Evolutionary conservation across 306 rosid genomes (phyloP), one percentile per base, ranked within the genome.

Genomic region (Biancaea sappan): DNA sequence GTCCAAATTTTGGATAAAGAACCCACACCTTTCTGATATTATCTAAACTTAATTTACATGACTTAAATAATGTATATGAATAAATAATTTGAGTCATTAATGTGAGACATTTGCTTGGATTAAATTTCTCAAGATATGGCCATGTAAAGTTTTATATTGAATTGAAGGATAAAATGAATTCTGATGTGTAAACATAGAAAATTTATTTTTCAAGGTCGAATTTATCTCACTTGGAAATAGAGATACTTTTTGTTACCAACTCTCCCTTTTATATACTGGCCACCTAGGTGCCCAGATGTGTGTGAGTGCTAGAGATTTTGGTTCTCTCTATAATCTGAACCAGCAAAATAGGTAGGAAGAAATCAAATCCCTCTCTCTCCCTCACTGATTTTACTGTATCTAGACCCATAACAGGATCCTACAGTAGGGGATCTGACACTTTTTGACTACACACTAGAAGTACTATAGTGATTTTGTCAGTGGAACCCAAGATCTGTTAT

Each of bases 1-100:
- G 52, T 43, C 41, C 66, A 59, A 67, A 67, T 43, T 38, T 37
- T 34, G 37, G 35, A 40, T 66, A 29, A 43, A 73, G 54, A 73
- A 57, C 66, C 24, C 15, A 25, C 48, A 57, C 47, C 71, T 46
- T 32, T 28, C 59, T 21, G 52, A 44, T 73, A 43, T 44, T 48
- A 18, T 19, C 22, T 26, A n/a, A 44, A 5, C 4, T 29, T 50
- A 60, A 73, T 65, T 22, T 43, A 12, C 14, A 69, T n/a, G 46
- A 24, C 63, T 59, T 2, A 15, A 28, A 25, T 77, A 4, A 77
- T 24, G 34, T 22, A 37, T 52, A 24, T 51, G 72, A 34, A 60
- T 46, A 43, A 41, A 24, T 67, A 56, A 69, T 44, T 24, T 3
- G 0, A 46, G 15, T 58, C 69, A 35, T 41, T 34, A 31, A 11